Conservation (phyloP, 805 yeast species). For the Starmerella sirachaensis region DNA sequence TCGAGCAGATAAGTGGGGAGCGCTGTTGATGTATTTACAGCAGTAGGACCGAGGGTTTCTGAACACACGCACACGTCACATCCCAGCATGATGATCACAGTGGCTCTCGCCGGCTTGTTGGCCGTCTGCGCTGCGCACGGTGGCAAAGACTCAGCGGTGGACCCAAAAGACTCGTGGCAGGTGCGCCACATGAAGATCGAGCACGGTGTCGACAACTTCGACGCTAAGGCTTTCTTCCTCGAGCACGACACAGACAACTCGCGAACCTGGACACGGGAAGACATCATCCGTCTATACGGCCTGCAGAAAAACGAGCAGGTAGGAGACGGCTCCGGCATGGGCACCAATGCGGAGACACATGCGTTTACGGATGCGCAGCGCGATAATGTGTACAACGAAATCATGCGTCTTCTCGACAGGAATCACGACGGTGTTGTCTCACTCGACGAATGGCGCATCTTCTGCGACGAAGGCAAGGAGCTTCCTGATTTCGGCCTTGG, state of each 20-base stretch:
- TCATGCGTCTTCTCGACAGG: conserved; percentile 51
- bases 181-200: conserved; percentile 74
- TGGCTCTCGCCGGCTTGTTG: conserved; percentile 8
- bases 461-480: conserved; percentile 48
- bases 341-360: conserved; percentile 51
- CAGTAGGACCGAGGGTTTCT: no score
- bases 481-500: conserved; percentile 91
- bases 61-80: no score
- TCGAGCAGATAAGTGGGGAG: no score
- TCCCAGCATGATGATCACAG: not conserved
- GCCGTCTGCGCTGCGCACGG: conserved; percentile 10
- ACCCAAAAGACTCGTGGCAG: conserved; percentile 27
- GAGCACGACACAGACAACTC: conserved; percentile 53
- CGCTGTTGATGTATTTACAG: no score
- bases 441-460: conserved; percentile 58
- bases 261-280: conserved; percentile 49
- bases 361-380: conserved; percentile 45
- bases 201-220: conserved; percentile 65
- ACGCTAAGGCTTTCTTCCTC: conserved; percentile 62
- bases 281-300: conserved; percentile 74
- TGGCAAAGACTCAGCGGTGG: conserved; percentile 10
- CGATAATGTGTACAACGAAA: conserved; percentile 41
- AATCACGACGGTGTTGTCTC: conserved; percentile 54
- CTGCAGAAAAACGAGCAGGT: conserved; percentile 56
- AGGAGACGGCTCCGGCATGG: conserved; percentile 87